A percentile compares a stretch with the other conserved stretches of the same genome.
Evolutionary conservation across 164 flowering plant genomes (phyloP).

Genomic region (Brasenia schreberi): DNA sequence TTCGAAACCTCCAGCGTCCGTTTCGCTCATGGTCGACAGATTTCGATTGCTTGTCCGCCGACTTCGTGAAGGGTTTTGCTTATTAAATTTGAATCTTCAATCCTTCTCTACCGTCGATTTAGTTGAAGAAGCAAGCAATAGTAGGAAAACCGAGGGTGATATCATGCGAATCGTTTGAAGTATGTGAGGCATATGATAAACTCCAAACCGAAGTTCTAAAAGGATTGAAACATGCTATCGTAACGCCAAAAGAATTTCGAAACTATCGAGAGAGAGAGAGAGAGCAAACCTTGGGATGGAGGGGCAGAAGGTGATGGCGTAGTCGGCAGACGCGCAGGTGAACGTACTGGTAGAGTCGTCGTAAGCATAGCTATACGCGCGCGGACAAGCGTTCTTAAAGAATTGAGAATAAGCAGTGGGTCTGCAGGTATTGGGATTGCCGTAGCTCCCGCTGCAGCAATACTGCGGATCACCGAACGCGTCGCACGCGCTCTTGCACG

Average conservation of each 20-base stretch:
- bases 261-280: not conserved
- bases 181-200: not conserved
- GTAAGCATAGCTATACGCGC: slow-evolving; percentile 88
- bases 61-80: too few species aligned
- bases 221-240: not conserved
- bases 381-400: slow-evolving; percentile 74
- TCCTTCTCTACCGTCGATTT: too few species aligned
- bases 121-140: not conserved
- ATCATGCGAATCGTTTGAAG: not conserved
- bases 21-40: too few species aligned
- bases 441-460: slow-evolving; percentile 71
- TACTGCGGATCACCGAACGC: slow-evolving; percentile 56
- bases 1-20: too few species aligned
- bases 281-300: slow-evolving; percentile 42
- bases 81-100: too few species aligned
- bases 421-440: slow-evolving; percentile 52
- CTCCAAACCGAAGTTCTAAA: not conserved
- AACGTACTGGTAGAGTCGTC: slow-evolving; percentile 79
- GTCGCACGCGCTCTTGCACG: slow-evolving; percentile 87
- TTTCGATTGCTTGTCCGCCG: too few species aligned
- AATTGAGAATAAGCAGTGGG: slow-evolving; percentile 48
- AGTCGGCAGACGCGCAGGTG: slow-evolving; percentile 60
- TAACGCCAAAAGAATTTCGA: not conserved
- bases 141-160: not conserved
- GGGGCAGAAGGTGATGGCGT: slow-evolving; percentile 84